Percentiles rank a stretch among this genome's conserved stretches.
phyloP scores from a whole-genome alignment of 176 grass and related monocot genomes.

The Carex scoparia region DNA sequence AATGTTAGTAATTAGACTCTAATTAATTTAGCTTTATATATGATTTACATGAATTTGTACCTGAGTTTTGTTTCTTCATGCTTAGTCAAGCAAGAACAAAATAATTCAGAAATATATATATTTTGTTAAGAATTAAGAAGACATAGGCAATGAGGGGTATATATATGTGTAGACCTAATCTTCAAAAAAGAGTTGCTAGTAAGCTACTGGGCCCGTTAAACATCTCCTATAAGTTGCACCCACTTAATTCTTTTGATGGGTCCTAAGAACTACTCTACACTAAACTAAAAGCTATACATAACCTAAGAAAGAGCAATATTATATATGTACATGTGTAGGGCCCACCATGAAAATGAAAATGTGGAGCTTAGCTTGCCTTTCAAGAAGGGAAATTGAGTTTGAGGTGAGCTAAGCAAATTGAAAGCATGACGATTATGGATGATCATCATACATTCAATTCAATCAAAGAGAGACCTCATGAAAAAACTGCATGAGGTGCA shows the following conservation, averaged over 20 bases:
- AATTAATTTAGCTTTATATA: neutral
- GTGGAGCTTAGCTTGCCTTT: slow-evolving; percentile 17
- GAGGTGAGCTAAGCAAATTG: slow-evolving; percentile 14
- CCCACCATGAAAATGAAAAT: neutral
- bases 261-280: slow-evolving; percentile 22
- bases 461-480: slow-evolving; percentile 4
- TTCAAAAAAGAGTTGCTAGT: slow-evolving; percentile 10
- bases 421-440: slow-evolving; percentile 22
- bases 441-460: slow-evolving; percentile 1
- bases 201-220: slow-evolving; percentile 8
- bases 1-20: neutral
- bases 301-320: slow-evolving; percentile 11
- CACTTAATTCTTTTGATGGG: slow-evolving; percentile 19
- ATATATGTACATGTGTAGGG: neutral
- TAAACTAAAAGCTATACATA: neutral
- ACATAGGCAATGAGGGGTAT: neutral
- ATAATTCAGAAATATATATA: neutral
- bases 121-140: neutral
- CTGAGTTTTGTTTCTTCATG: neutral
- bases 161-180: slow-evolving; percentile 1
- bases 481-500: slow-evolving; percentile 18
- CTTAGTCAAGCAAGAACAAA: neutral
- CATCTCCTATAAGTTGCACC: slow-evolving; percentile 18
- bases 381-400: slow-evolving; percentile 5
- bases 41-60: neutral